phyloP scores from a whole-genome alignment of 345 rosid species.

The Bruguiera sexangula region DNA sequence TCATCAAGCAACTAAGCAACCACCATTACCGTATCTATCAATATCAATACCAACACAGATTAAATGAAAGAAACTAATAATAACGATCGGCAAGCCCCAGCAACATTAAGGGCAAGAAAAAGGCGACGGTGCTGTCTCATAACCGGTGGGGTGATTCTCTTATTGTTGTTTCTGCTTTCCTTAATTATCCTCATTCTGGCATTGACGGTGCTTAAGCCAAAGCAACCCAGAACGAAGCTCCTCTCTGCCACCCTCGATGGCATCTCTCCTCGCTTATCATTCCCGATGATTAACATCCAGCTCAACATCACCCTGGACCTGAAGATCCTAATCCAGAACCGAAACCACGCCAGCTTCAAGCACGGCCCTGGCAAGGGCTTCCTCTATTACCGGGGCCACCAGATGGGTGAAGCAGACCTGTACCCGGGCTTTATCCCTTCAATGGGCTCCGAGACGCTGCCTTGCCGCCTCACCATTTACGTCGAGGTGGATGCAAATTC shows the following conservation, averaged over 20 bases:
- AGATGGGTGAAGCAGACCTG: constrained; percentile 46
- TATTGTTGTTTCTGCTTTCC: constrained; percentile 26
- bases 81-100: too few species aligned
- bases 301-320: constrained; percentile 49
- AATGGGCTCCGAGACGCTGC: constrained; percentile 25
- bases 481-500: constrained; percentile 32
- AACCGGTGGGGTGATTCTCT: constrained; percentile 10
- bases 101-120: neutral
- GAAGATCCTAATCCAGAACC: constrained; percentile 34
- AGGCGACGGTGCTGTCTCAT: constrained; percentile 24
- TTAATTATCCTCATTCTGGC: constrained; percentile 33
- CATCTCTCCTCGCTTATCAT: constrained; percentile 35
- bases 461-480: constrained; percentile 39
- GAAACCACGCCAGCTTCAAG: constrained; percentile 43
- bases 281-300: constrained; percentile 31
- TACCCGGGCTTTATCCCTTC: constrained; percentile 43
- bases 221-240: constrained; percentile 27
- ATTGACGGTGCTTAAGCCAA: constrained; percentile 45
- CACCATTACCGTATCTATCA: too few species aligned
- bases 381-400: constrained; percentile 28
- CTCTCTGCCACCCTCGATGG: constrained; percentile 43
- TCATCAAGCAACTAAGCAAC: too few species aligned
- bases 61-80: constrained; percentile 7
- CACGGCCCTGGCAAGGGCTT: constrained; percentile 40
- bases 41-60: too few species aligned